Evolutionary conservation across 148 eudicot species (phyloP).

Genomic region (Nepenthes gracilis): DNA sequence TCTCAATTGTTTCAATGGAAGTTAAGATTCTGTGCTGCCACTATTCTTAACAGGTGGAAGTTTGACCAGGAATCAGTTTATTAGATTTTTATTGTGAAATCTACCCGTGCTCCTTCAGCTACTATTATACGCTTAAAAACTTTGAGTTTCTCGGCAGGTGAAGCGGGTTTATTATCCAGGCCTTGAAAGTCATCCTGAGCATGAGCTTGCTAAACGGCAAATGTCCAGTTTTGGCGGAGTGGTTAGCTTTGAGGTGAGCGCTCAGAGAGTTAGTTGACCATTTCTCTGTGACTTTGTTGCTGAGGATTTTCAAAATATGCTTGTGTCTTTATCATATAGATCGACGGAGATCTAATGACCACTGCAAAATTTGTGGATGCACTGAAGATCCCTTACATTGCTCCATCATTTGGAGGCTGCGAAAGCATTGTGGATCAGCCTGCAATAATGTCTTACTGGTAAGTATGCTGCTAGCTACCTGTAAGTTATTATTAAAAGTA

Average conservation of each 20-base stretch:
- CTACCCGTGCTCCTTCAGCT: neutral
- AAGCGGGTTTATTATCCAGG: constrained; percentile 83
- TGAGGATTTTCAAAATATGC: neutral
- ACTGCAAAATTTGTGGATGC: constrained; percentile 67
- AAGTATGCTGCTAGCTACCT: neutral
- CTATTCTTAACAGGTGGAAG: no score
- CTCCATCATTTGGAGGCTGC: constrained; percentile 96
- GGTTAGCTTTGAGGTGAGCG: constrained; percentile 91
- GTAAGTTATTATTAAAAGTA: no score
- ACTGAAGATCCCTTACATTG: constrained; percentile 79
- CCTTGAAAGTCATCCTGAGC: constrained; percentile 89
- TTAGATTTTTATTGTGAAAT: no score
- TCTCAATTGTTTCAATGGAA: no score
- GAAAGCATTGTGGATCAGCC: constrained; percentile 97
- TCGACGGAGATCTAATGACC: constrained; percentile 63
- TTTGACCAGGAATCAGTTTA: no score
- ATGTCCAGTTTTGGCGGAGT: constrained; percentile 97
- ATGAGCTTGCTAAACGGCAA: constrained; percentile 69
- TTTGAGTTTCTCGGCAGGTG: constrained; percentile 35
- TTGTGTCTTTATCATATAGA: constrained; percentile 18
- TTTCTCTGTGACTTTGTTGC: neutral
- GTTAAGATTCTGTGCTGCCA: no score
- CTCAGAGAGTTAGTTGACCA: neutral
- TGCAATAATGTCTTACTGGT: constrained; percentile 98
- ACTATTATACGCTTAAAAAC: neutral